phyloP scores from a whole-genome alignment of 768 basidiomycete species.

The Suillus spraguei region DNA sequence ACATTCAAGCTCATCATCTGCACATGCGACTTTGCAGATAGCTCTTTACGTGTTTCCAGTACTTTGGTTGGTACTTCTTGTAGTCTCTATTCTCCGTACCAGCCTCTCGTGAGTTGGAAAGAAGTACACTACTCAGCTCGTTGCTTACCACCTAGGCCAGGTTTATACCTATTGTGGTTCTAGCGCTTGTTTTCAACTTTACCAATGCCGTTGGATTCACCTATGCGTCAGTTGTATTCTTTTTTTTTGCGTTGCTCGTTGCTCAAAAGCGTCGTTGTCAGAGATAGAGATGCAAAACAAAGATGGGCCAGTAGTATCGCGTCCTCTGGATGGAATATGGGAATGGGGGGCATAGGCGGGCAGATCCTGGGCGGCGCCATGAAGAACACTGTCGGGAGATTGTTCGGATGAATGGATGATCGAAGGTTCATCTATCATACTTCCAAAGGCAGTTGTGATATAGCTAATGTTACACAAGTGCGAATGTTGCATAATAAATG shows the following conservation, averaged over 20 bases:
- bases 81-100: slow-evolving; percentile 89
- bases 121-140: slow-evolving; percentile 10
- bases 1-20: slow-evolving; percentile 20
- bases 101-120: slow-evolving; percentile 70
- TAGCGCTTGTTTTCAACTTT: slow-evolving; percentile 95
- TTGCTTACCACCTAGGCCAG: slow-evolving; percentile 42
- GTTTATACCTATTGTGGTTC: slow-evolving; percentile 91
- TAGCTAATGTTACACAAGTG: slow-evolving; percentile 33
- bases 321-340: slow-evolving; percentile 70
- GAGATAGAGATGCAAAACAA: slow-evolving; percentile 91
- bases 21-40: slow-evolving; percentile 47
- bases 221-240: slow-evolving; percentile 73
- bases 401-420: slow-evolving; percentile 57
- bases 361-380: slow-evolving; percentile 82
- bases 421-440: slow-evolving; percentile 3
- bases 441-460: slow-evolving; percentile 16
- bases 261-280: slow-evolving; percentile 31
- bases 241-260: slow-evolving; percentile 5
- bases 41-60: slow-evolving; percentile 89
- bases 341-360: slow-evolving; percentile 82
- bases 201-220: slow-evolving; percentile 98
- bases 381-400: slow-evolving; percentile 75
- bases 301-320: slow-evolving; percentile 83
- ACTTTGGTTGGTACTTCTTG: slow-evolving; percentile 84
- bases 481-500: slow-evolving; percentile 28